Conservation (phyloP, 2,329 filamentous ascomycete species). For the Sporothrix brunneoviolacea region DNA sequence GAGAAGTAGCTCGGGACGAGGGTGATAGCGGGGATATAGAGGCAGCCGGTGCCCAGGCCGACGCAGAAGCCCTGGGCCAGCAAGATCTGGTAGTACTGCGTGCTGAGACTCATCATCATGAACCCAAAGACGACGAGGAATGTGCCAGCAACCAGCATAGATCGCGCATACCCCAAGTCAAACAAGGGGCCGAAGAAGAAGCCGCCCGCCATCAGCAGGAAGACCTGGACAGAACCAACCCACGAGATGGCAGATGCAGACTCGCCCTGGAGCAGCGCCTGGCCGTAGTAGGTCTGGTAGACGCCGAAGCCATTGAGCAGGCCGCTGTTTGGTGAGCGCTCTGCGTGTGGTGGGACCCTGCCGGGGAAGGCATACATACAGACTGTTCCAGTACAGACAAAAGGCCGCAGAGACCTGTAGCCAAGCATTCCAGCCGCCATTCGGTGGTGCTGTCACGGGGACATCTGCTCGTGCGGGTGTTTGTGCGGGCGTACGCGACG, state of each 20-base stretch:
- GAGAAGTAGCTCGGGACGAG: slow-evolving; percentile 55
- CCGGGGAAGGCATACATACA: too few relatives aligned
- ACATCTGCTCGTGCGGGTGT: too few relatives aligned
- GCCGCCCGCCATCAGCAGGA: slow-evolving; percentile 34
- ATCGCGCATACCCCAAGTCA: slow-evolving; percentile 35
- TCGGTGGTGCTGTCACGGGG: neutral
- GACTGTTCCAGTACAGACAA: slow-evolving; percentile 2
- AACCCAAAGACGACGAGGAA: slow-evolving; percentile 40
- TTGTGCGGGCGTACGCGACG: too few relatives aligned
- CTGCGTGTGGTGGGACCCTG: too few relatives aligned
- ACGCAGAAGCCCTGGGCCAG: slow-evolving; percentile 50
- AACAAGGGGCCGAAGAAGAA: slow-evolving; percentile 35
- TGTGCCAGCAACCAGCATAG: slow-evolving; percentile 28
- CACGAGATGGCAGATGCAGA: slow-evolving; percentile 37
- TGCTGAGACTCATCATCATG: slow-evolving; percentile 38
- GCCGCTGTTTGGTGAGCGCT: too few relatives aligned
- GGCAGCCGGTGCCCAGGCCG: slow-evolving; percentile 47
- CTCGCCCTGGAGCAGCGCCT: neutral
- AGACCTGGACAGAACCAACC: slow-evolving; percentile 43
- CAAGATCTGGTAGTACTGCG: slow-evolving; percentile 41
- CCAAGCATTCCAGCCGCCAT: slow-evolving; percentile 3
- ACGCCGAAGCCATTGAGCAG: slow-evolving; percentile 9
- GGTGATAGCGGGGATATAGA: slow-evolving; percentile 48
- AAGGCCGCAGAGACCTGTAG: slow-evolving; percentile 6
- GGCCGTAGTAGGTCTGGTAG: slow-evolving; percentile 10